phyloP scores from a whole-genome alignment of 768 basidiomycete species.

The Dacryopinax primogenitus region DNA sequence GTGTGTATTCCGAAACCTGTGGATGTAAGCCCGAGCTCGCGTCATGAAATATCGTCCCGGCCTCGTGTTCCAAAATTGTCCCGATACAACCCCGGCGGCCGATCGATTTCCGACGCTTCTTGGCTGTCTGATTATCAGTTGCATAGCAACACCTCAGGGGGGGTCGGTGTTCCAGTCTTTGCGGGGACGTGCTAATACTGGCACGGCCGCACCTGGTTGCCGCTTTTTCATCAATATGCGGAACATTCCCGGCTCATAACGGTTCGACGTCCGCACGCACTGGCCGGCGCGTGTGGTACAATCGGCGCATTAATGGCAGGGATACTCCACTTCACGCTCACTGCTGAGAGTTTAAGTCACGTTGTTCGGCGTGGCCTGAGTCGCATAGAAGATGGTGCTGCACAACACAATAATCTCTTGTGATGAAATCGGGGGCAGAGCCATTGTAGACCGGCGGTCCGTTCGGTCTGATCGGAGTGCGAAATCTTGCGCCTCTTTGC shows the following conservation, averaged over 20 bases:
- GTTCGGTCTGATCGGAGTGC: constrained; percentile 5
- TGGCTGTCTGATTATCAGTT: constrained; percentile 1
- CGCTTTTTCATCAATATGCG: constrained; percentile 3
- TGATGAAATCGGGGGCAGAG: neutral
- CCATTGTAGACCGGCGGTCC: neutral
- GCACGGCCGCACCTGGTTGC: neutral
- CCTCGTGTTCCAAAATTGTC: constrained; percentile 4
- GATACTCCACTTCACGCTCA: neutral
- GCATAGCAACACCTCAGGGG: neutral
- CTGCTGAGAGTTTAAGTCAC: neutral
- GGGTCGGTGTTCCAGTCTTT: neutral
- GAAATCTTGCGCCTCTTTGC: constrained; percentile 8
- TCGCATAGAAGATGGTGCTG: neutral
- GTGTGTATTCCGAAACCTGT: neutral
- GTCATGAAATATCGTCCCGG: constrained; percentile 2
- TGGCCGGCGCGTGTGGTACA: neutral
- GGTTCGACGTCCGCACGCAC: neutral
- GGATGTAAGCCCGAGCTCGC: neutral
- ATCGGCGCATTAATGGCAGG: neutral
- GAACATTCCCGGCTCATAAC: neutral
- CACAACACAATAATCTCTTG: neutral
- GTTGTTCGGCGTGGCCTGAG: neutral
- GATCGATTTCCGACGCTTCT: constrained; percentile 9
- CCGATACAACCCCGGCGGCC: constrained; percentile 6
- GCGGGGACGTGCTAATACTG: too few species aligned